phyloP scores from a whole-genome alignment of 257 asterid species.

The Prunella vulgaris region DNA sequence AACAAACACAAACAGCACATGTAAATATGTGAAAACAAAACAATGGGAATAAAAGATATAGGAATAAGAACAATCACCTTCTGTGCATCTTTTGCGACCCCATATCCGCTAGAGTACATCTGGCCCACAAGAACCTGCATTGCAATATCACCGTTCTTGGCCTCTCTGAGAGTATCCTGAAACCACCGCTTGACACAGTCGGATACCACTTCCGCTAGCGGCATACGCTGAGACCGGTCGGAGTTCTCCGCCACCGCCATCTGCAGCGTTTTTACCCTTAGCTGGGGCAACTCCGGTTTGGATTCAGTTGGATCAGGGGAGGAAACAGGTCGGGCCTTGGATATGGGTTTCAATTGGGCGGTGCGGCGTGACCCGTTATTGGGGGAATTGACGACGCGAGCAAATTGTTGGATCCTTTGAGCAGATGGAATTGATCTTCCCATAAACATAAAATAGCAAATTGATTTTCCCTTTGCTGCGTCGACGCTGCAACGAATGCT shows the following conservation, averaged over 20 bases:
- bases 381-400: conserved; percentile 46
- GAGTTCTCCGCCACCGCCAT: conserved; percentile 61
- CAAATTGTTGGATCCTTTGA: conserved; percentile 46
- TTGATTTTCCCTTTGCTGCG: background rate
- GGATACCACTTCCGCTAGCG: conserved; percentile 79
- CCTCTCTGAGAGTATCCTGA: conserved; percentile 85
- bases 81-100: conserved; percentile 57
- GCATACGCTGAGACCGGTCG: conserved; percentile 47
- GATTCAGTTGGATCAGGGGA: conserved; percentile 29
- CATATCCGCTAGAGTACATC: conserved; percentile 94
- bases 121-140: conserved; percentile 99
- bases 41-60: background rate
- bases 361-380: conserved; percentile 38
- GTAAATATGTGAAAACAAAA: background rate
- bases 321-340: conserved; percentile 35
- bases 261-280: conserved; percentile 18
- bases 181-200: conserved; percentile 92
- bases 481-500: background rate
- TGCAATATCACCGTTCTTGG: conserved; percentile 67
- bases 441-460: conserved; percentile 31
- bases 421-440: conserved; percentile 68
- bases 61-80: conserved; percentile 44
- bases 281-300: conserved; percentile 21
- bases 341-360: conserved; percentile 40
- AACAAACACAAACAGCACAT: background rate